Evolutionary conservation across 768 basidiomycete genomes (phyloP).

Genomic region (Daedaleopsis nitida): DNA sequence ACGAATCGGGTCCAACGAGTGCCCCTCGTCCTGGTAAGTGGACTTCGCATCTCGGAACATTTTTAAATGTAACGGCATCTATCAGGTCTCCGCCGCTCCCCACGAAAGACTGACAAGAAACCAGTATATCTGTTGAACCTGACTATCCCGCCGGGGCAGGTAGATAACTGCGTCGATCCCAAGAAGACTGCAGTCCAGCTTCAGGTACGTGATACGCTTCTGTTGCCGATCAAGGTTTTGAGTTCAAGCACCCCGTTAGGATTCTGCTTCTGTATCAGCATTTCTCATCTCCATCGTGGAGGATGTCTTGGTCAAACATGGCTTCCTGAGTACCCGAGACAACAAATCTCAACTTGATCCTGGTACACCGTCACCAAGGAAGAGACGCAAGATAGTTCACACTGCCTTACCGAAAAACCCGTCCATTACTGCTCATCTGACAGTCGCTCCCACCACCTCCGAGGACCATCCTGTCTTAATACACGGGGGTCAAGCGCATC

Average conservation of each 20-base stretch:
- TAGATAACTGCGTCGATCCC: conserved; percentile 86
- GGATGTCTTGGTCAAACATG: conserved; percentile 64
- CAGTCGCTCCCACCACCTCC: background rate
- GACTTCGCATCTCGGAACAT: background rate
- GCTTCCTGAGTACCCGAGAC: conserved; percentile 43
- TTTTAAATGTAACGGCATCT: too few relatives aligned
- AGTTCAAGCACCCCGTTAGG: conserved; percentile 39
- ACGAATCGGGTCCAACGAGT: conserved; percentile 59
- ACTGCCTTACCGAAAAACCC: background rate
- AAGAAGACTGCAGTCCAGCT: conserved; percentile 68
- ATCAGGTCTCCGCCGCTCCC: conserved; percentile 66
- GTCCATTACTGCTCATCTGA: background rate
- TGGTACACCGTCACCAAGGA: conserved; percentile 43
- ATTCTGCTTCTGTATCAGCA: conserved; percentile 52
- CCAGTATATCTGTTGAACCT: conserved; percentile 86
- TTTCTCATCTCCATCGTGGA: conserved; percentile 63
- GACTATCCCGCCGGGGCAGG: conserved; percentile 57
- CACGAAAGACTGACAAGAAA: conserved; percentile 75
- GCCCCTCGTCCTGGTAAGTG: conserved; percentile 46
- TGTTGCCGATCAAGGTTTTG: background rate
- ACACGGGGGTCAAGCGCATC: too few relatives aligned
- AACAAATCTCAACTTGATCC: conserved; percentile 16
- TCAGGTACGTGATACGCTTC: conserved; percentile 46
- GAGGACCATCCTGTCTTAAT: background rate
- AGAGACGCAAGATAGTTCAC: conserved; percentile 46